phyloP scores from a whole-genome alignment of 495 filamentous ascomycete genomes.

The Aspergillus biplanus region DNA sequence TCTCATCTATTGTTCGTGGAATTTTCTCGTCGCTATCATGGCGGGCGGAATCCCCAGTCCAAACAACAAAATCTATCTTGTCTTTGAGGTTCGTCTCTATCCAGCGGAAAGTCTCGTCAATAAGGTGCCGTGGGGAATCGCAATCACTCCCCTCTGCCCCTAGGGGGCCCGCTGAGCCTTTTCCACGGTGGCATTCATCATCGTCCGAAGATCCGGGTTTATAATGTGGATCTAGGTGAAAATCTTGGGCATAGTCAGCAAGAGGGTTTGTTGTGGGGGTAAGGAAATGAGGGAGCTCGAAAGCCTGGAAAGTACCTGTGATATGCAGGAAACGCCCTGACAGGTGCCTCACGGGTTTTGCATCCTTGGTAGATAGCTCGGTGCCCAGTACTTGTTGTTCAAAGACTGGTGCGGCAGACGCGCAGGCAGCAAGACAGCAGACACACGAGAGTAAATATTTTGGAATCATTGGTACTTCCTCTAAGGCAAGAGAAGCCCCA shows the following conservation, averaged over 20 bases:
- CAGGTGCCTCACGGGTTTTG: conserved; percentile 24
- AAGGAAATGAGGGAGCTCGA: neutral
- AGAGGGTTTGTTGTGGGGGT: neutral
- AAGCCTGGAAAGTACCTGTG: conserved; percentile 63
- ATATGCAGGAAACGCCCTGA: conserved; percentile 89
- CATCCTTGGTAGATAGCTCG: neutral
- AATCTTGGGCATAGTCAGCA: conserved; percentile 55
- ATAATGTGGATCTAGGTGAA: conserved; percentile 90
- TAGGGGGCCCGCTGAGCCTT: conserved; percentile 76
- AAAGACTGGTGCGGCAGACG: conserved; percentile 20
- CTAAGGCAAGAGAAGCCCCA: conserved; percentile 15
- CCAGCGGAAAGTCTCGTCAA: conserved; percentile 93
- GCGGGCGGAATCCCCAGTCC: conserved; percentile 95
- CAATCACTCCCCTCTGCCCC: conserved; percentile 87
- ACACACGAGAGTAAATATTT: conserved; percentile 14
- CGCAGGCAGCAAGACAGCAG: conserved; percentile 19
- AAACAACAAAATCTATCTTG: conserved; percentile 90
- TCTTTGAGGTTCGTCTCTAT: conserved; percentile 82
- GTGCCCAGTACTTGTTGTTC: conserved; percentile 24
- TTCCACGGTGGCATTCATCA: conserved; percentile 76
- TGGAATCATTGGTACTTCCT: conserved; percentile 26
- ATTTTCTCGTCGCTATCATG: conserved; percentile 90
- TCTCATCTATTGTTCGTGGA: conserved; percentile 73
- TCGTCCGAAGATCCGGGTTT: conserved; percentile 70
- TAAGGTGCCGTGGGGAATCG: conserved; percentile 77